Base-by-base conservation (phyloP, 2,329 filamentous ascomycete species). In the Chaetothyriales sp. region DNA sequence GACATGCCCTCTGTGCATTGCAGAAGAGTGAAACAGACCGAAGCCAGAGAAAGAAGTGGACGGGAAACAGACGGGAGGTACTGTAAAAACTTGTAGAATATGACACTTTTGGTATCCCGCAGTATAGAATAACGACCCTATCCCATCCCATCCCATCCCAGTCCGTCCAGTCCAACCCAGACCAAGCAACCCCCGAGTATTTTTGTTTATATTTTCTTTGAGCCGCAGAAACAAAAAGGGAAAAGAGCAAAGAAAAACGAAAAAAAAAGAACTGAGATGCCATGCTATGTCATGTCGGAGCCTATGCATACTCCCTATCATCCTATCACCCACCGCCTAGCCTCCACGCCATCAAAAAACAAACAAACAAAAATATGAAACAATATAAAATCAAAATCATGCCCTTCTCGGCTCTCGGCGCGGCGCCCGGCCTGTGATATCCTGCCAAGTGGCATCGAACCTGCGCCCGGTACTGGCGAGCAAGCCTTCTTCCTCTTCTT, bases 401-500 rank as follows among this genome's bases (percentile, higher is more conserved):
- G 4, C 10, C 33, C 33, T 40, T 40, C 33, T 13, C 33, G 9
- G 33, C 9, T 15, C 33, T 40, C 33, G 9, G 10, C 10, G 33
- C 44, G 70, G 33, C 44, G 70, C 68, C 19, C 77, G 67, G 1
- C 84, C 85, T 1, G 84, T 86, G 48, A 94, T 83, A 65, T 94
- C 88, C 65, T 90, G 80, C 89, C 89, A 95, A 1, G 85, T 89
- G 4, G 87, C 87, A 44, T 85, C 84, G 60, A 94, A 89, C 29
- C 88, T 77, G 52, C 88, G 73, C 5, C 88, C 82, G 0, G 89
- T 94, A 61, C 81, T 88, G 0, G 88, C 87, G 46, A 98, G 72
- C 47, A 98, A 72, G 9, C 89, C 87, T 70, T 98, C 92, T 64
- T 98, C 92, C 65, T 97, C 92, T 18, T 90, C 89, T 66, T 94